phyloP scores from a whole-genome alignment of 23 red algal genomes.

The Gracilaria domingensis region DNA sequence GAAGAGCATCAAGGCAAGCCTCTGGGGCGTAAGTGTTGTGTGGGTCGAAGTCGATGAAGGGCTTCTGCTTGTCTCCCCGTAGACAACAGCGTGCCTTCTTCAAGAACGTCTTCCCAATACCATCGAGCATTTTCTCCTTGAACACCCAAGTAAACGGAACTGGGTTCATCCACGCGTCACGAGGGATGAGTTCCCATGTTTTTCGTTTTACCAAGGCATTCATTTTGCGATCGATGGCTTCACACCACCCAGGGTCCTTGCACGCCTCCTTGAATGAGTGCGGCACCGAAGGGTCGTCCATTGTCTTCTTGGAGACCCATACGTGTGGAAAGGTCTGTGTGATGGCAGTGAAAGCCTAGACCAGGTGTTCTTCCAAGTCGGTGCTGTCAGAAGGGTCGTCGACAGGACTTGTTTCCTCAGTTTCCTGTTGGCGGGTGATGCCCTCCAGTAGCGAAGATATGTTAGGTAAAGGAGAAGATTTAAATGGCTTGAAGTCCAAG shows the following conservation, averaged over 20 bases:
- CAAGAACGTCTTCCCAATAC: too few species aligned
- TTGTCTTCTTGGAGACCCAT: not conserved
- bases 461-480: not conserved
- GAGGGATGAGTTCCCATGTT: too few species aligned
- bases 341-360: not conserved
- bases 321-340: not conserved
- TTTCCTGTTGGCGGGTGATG: not conserved
- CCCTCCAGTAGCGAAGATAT: constrained; percentile 7
- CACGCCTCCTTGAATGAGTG: constrained; percentile 2
- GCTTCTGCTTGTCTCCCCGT: too few species aligned
- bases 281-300: not conserved
- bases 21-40: constrained; percentile 23
- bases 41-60: not conserved
- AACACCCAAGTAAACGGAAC: too few species aligned
- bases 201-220: not conserved
- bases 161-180: too few species aligned
- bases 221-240: constrained; percentile 50
- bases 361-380: not conserved
- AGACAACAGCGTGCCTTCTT: too few species aligned
- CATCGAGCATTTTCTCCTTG: too few species aligned
- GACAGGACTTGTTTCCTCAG: not conserved
- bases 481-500: constrained; percentile 24
- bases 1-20: constrained; percentile 29
- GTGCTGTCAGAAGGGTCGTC: not conserved
- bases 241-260: not conserved